Evolutionary conservation across 2,329 filamentous ascomycete genomes (phyloP).

Genomic region (Pyricularia sp.): DNA sequence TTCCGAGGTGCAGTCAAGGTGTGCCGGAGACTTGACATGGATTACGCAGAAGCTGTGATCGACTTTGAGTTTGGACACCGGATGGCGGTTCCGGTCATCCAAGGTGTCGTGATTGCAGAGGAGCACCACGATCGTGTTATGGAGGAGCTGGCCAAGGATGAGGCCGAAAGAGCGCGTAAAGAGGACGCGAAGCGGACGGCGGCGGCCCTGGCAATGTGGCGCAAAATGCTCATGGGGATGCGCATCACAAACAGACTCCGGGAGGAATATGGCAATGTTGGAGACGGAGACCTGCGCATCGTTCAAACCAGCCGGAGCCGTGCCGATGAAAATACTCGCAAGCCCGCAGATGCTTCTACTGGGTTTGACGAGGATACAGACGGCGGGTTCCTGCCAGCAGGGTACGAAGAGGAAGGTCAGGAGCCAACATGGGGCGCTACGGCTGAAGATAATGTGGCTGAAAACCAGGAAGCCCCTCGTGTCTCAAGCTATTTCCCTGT

Average conservation of each 20-base stretch:
- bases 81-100: slow-evolving; percentile 85
- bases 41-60: slow-evolving; percentile 89
- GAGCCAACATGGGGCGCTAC: neutral
- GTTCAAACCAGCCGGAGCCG: slow-evolving; percentile 39
- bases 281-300: slow-evolving; percentile 31
- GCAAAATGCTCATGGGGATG: slow-evolving; percentile 78
- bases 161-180: slow-evolving; percentile 64
- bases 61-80: slow-evolving; percentile 95
- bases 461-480: slow-evolving; percentile 21
- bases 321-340: neutral
- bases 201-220: slow-evolving; percentile 66
- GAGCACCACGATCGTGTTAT: slow-evolving; percentile 68
- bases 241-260: slow-evolving; percentile 70
- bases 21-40: slow-evolving; percentile 75
- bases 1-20: slow-evolving; percentile 67
- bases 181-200: slow-evolving; percentile 78
- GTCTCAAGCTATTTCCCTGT: slow-evolving; percentile 34
- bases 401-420: slow-evolving; percentile 37
- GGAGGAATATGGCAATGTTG: slow-evolving; percentile 63
- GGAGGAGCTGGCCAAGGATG: slow-evolving; percentile 71
- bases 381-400: slow-evolving; percentile 53
- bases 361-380: slow-evolving; percentile 31
- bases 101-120: slow-evolving; percentile 78
- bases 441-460: slow-evolving; percentile 18
- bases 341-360: slow-evolving; percentile 5